Percentiles rank a stretch among this genome's conserved stretches.
Conservation (phyloP, 1,139 yeast genomes). For the Barnettozyma hawaiiensis region DNA sequence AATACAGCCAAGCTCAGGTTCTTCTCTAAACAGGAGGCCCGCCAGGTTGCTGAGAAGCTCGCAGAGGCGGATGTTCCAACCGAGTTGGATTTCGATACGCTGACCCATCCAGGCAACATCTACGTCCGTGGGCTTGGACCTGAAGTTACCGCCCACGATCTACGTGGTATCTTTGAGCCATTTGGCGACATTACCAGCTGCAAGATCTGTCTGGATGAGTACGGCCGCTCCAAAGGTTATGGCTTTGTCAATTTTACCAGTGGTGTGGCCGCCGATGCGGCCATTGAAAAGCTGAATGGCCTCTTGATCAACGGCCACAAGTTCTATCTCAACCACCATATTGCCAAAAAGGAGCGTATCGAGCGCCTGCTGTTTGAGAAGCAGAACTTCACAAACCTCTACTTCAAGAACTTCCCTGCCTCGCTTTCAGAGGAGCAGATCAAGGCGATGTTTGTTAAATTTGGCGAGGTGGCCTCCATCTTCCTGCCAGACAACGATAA, state of each 20-base stretch:
- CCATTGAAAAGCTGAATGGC: constrained; percentile 40
- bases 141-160: constrained; percentile 36
- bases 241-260: constrained; percentile 42
- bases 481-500: constrained; percentile 22
- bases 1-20: constrained; percentile 16
- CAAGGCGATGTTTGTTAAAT: constrained; percentile 28
- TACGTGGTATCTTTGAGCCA: constrained; percentile 34
- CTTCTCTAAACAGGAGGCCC: constrained; percentile 20
- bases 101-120: constrained; percentile 62
- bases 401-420: constrained; percentile 48
- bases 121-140: constrained; percentile 47
- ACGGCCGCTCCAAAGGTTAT: constrained; percentile 39
- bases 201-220: constrained; percentile 39
- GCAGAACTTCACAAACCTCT: constrained; percentile 49
- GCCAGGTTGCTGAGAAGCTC: constrained; percentile 8
- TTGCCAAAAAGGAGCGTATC: constrained; percentile 45
- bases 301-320: constrained; percentile 33
- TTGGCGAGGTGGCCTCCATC: constrained; percentile 37
- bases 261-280: constrained; percentile 39
- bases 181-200: constrained; percentile 41
- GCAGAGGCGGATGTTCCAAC: not conserved
- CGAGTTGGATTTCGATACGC: constrained; percentile 33
- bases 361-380: constrained; percentile 32
- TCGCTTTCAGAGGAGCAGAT: constrained; percentile 18
- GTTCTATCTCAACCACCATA: constrained; percentile 44